A percentile compares a stretch with the other conserved stretches of the same genome.
phyloP scores from a whole-genome alignment of 2,329 filamentous ascomycete species.

The Westerdykella sp. region DNA sequence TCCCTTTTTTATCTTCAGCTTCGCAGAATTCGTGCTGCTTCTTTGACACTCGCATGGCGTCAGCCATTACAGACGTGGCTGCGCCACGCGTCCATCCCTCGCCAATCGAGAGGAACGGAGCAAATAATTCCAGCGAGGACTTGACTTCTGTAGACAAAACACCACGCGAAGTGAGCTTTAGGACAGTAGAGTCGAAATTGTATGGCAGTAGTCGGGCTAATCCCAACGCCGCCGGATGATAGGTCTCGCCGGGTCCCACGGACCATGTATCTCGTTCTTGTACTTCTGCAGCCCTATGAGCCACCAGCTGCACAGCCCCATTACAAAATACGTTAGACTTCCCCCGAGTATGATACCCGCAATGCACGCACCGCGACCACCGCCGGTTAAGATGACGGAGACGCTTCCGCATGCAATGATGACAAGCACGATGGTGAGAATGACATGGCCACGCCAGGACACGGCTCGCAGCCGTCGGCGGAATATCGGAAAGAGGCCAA shows the following conservation, averaged over 20 bases:
- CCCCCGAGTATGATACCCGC: conserved; percentile 71
- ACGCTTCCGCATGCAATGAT: conserved; percentile 74
- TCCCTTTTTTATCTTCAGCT: no score
- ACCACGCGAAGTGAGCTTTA: no score
- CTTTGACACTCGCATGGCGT: no score
- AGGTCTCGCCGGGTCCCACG: conserved; percentile 93
- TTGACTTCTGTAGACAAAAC: no score
- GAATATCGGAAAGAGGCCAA: conserved; percentile 96
- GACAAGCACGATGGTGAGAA: conserved; percentile 69
- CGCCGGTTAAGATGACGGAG: conserved; percentile 52
- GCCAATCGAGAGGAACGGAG: no score
- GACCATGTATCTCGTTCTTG: conserved; percentile 97
- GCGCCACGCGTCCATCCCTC: no score
- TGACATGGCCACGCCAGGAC: conserved; percentile 73
- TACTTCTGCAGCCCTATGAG: conserved; percentile 95
- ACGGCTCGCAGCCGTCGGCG: conserved; percentile 77
- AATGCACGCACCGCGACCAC: conserved; percentile 53
- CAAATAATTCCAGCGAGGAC: no score
- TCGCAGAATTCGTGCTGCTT: no score
- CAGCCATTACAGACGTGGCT: no score
- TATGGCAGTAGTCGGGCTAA: conserved; percentile 16
- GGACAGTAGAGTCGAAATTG: no score
- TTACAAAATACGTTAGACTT: conserved; percentile 67
- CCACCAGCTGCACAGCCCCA: conserved; percentile 97
- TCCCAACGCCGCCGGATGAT: conserved; percentile 65